A percentile compares a stretch with the other conserved stretches of the same genome.
Conservation (phyloP, 176 grass and related monocot genomes). For the Hsuehochloa calcarea region DNA sequence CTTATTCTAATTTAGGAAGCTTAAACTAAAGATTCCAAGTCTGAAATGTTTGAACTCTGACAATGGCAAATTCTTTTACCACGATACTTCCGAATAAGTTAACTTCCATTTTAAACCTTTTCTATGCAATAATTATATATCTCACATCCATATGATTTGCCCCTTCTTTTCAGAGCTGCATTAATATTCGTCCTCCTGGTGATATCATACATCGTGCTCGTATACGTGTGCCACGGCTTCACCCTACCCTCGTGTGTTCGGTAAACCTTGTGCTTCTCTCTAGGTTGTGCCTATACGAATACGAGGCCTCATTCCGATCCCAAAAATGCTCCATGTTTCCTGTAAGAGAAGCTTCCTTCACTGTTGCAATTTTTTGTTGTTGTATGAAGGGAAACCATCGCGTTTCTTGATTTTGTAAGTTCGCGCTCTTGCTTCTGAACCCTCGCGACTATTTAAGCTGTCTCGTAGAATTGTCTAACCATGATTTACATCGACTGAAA, state of each 20-base stretch:
- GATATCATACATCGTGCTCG: conserved; percentile 69
- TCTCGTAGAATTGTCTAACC: neutral
- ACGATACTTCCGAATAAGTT: neutral
- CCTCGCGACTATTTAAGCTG: neutral
- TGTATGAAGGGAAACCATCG: neutral
- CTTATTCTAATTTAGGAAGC: neutral
- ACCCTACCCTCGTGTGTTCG: conserved; percentile 65
- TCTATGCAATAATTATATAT: neutral
- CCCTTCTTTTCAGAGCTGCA: conserved; percentile 42
- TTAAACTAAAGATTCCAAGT: neutral
- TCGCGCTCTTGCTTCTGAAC: neutral
- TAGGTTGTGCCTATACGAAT: neutral
- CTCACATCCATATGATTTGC: neutral
- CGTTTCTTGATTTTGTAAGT: neutral
- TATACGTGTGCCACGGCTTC: conserved; percentile 68
- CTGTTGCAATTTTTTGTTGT: neutral
- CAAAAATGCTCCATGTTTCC: neutral
- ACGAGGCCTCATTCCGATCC: neutral
- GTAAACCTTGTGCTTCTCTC: neutral
- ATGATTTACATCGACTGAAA: neutral
- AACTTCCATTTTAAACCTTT: neutral
- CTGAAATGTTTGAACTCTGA: neutral
- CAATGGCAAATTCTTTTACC: neutral
- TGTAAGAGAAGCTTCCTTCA: conserved; percentile 12
- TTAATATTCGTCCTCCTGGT: conserved; percentile 67